Percentiles rank a stretch among this genome's conserved stretches.
Evolutionary conservation across 2,329 filamentous ascomycete species (phyloP).

Genomic region (Lachnellula willkommii): DNA sequence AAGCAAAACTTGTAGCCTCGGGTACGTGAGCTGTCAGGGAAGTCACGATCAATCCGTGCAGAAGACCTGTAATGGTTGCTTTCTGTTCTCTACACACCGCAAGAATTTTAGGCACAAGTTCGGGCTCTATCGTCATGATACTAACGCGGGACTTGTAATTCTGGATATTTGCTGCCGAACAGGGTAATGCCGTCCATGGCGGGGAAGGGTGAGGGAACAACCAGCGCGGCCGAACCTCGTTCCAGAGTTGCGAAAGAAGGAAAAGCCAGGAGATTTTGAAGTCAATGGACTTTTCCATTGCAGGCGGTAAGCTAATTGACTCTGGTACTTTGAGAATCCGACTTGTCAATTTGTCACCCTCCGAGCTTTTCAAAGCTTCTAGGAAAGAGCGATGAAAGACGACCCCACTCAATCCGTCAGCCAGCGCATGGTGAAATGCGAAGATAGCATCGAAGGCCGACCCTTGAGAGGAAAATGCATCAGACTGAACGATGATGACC

Average conservation of each 20-base stretch:
- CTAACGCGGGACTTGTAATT: conserved; percentile 8
- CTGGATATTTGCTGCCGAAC: conserved; percentile 32
- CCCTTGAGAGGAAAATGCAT: conserved; percentile 7
- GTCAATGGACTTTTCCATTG: conserved; percentile 20
- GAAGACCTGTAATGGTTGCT: conserved; percentile 44
- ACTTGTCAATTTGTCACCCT: conserved; percentile 4
- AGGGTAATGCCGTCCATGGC: conserved; percentile 37
- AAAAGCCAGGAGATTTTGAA: conserved; percentile 37
- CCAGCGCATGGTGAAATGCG: conserved; percentile 47
- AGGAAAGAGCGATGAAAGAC: conserved; percentile 47
- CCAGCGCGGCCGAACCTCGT: conserved; percentile 36
- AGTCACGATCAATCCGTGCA: conserved; percentile 42
- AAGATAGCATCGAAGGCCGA: conserved; percentile 35
- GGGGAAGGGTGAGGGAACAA: conserved; percentile 28
- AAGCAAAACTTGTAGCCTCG: conserved; percentile 33
- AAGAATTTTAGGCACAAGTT: conserved; percentile 3
- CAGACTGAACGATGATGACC: conserved; percentile 34
- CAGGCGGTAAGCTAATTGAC: conserved; percentile 17
- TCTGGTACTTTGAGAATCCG: conserved; percentile 31
- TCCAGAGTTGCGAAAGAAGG: conserved; percentile 39
- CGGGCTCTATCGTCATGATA: conserved; percentile 8
- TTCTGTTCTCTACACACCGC: conserved; percentile 26
- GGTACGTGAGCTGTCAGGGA: conserved; percentile 39
- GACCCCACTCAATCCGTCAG: conserved; percentile 45
- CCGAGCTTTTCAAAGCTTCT: conserved; percentile 35